Evolutionary conservation across 305 asterid genomes (phyloP).

Genomic region (Plantago rigida): DNA sequence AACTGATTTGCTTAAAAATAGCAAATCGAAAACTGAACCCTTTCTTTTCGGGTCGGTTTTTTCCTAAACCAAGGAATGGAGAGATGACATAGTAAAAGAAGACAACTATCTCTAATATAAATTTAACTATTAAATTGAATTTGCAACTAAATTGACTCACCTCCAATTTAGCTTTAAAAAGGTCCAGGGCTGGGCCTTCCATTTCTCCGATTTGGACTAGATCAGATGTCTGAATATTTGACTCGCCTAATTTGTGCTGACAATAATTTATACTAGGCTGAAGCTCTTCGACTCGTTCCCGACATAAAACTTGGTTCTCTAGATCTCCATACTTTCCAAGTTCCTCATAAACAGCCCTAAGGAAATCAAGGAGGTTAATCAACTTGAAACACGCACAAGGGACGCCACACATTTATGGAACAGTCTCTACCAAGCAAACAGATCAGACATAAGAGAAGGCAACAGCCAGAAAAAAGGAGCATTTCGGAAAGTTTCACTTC

Average conservation of each 20-base stretch:
- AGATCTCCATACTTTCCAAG: slow-evolving; percentile 94
- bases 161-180: slow-evolving; percentile 91
- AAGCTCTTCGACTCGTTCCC: slow-evolving; percentile 88
- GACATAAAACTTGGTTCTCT: slow-evolving; percentile 82
- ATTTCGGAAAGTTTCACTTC: no score
- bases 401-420: slow-evolving; percentile 10
- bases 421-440: neutral
- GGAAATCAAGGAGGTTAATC: slow-evolving; percentile 20
- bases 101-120: slow-evolving; percentile 3
- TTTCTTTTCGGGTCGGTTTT: no score
- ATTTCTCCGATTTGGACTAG: slow-evolving; percentile 71
- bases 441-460: slow-evolving; percentile 1
- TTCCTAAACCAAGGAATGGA: neutral
- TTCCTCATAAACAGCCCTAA: slow-evolving; percentile 94
- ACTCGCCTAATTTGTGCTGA: slow-evolving; percentile 82
- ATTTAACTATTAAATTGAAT: neutral
- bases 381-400: slow-evolving; percentile 18
- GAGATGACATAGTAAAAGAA: neutral
- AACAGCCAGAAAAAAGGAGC: slow-evolving; percentile 3
- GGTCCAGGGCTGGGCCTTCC: slow-evolving; percentile 94
- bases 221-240: slow-evolving; percentile 76
- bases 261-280: slow-evolving; percentile 84
- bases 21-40: no score
- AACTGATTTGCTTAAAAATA: no score
- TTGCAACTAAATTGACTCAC: slow-evolving; percentile 31